Evolutionary conservation across 2,329 filamentous ascomycete species (phyloP).

Genomic region (Fusarium proliferatum): DNA sequence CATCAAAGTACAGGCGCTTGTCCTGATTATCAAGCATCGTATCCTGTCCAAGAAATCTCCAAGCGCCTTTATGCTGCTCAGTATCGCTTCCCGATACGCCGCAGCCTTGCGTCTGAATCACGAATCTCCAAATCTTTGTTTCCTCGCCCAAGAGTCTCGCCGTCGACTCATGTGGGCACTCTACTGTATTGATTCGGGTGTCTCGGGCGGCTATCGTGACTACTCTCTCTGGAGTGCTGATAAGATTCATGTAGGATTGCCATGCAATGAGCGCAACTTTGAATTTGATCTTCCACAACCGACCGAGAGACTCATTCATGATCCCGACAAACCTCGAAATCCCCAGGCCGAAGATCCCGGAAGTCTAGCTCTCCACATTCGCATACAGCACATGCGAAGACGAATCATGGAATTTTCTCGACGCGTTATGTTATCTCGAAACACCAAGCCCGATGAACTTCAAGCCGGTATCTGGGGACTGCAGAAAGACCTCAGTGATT

Average conservation of each 20-base stretch:
- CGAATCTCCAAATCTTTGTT: slow-evolving; percentile 54
- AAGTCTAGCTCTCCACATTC: slow-evolving; percentile 66
- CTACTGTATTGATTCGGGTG: slow-evolving; percentile 56
- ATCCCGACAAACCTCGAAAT: slow-evolving; percentile 52
- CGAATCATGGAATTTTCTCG: slow-evolving; percentile 66
- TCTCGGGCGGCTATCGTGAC: slow-evolving; percentile 57
- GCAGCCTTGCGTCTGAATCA: slow-evolving; percentile 57
- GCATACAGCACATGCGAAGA: slow-evolving; percentile 65
- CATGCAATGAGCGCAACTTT: slow-evolving; percentile 59
- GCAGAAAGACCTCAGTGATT: slow-evolving; percentile 63
- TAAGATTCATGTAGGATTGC: slow-evolving; percentile 55
- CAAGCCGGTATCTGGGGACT: slow-evolving; percentile 57
- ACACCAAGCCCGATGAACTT: slow-evolving; percentile 57
- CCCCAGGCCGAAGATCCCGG: slow-evolving; percentile 62
- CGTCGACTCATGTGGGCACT: slow-evolving; percentile 58
- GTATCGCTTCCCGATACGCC: slow-evolving; percentile 57
- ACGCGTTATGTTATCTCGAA: slow-evolving; percentile 50
- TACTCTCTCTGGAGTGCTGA: slow-evolving; percentile 58
- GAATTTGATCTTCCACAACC: slow-evolving; percentile 68
- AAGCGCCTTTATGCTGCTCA: slow-evolving; percentile 58
- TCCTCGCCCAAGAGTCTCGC: slow-evolving; percentile 56
- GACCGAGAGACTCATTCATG: slow-evolving; percentile 63
- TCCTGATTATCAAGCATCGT: slow-evolving; percentile 58
- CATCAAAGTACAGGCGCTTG: slow-evolving; percentile 63
- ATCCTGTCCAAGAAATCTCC: slow-evolving; percentile 57